Evolutionary conservation across 805 yeast genomes (phyloP), one percentile per base, ranked within the genome.

Genomic region (Candida sphagnicola): DNA sequence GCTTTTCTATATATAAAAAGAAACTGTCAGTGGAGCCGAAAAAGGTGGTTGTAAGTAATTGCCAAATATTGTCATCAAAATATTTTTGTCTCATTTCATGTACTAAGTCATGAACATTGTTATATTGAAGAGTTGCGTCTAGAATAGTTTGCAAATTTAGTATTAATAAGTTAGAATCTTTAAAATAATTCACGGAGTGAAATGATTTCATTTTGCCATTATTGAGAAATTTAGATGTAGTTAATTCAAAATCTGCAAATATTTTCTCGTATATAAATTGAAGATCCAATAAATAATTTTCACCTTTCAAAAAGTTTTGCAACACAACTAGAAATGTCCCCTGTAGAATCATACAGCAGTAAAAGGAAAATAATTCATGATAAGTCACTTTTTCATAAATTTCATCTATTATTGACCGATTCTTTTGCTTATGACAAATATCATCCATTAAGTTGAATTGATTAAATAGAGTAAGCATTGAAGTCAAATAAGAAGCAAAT

Each of bases 11-110:
- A 34, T 61, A 60, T 23, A 48, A 25, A 5, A 36, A 28, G 33
- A 57, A 44, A 13, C 51, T 50, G 12, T 57, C 60, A 18, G 34
- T 40, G 25, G 57, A 51, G 2, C 66, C 67, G 42, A 56, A 60
- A 40, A 49, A 50, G 17, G 38, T 28, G 31, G 55, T 44, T 4
- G 50, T 41, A 24, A 57, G 44, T n/a, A 49, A 19, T 5, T 46
- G 49, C 47, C 50, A 48, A 16, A 32, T 26, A 6, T 35, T 33
- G 4, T 24, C 18, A n/a, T 5, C 2, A 2, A 40, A 31, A 6
- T 46, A 18, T 12, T 44, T 37, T 13, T 28, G 14, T 13, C 38
- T 35, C 18, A 50, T 26, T 4, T 39, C 14, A 8, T 37, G 31
- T 12, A 39, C 31, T 28, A 50, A 40, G 8, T 44, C 51, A 29